Evolutionary conservation across 1,139 yeast genomes (phyloP), one percentile per base, ranked within the genome.

Genomic region (Yamadazyma triangularis): DNA sequence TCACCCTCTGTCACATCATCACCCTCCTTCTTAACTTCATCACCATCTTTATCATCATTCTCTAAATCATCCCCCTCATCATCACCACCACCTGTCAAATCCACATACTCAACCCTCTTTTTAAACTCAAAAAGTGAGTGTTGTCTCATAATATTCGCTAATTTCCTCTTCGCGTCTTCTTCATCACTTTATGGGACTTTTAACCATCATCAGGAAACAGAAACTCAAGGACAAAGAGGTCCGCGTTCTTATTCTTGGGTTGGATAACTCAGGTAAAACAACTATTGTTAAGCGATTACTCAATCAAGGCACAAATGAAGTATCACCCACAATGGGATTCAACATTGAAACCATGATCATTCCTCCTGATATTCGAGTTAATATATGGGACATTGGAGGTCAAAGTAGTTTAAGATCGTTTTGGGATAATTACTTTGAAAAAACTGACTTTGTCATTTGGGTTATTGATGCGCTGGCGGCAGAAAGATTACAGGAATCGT

Each of bases 341-440:
- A 73, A 62, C 59, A 53, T 78, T 61, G 64, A 62, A 35, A 69
- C 76, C 4, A 43, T 71, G 6, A 34, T 41, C 3, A 18, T 18
- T 9, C 8, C 6, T 9, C 8, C 6, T 9, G 20, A 18, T 18
- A 20, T 34, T 2, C 57, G 54, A 24, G 46, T 64, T 29, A 77
- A 77, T 36, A 51, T 79, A 24, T 81, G 89, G 96, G 96, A 87
- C 50, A 78, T 88, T 8, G 96, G 96, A 2, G 96, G 96, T 0
- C 96, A 88, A 52, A 63, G 72, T 10, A 72, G 85, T 12, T 59
- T 87, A 29, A 66, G 96, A 28, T 77, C 86, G 13, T 87, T 87
- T 53, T 87, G 96, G 96, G 77, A 85, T 36, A 88, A 88, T 57
- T 87, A 88, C 57, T 88, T 84, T 50, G 96, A 88, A 41, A 77